Base-by-base conservation (phyloP, 1,284 basidiomycete genomes). In the Irpex sp. region DNA sequence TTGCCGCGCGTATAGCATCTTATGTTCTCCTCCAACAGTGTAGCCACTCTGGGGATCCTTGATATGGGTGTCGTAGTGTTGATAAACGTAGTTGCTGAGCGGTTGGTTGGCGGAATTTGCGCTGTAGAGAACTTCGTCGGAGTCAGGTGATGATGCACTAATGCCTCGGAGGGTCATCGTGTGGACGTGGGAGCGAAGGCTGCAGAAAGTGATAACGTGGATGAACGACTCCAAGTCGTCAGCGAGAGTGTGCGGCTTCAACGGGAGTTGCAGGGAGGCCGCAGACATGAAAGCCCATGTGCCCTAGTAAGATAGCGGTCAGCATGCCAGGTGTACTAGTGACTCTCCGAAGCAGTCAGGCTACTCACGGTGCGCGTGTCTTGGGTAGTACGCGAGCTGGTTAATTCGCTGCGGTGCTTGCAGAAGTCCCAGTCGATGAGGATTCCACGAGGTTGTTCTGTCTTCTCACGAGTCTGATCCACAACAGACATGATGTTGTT, bases 221-320 rank as follows among this genome's bases (percentile, higher is more conserved):
- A 61, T 37, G 46, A 61, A 61, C 1, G 54, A 47, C 31, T 61
- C 60, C 4, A 61, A 15, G 35, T 61, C 60, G 43, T 61, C 60
- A 11, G 60, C 60, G 26, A 61, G 26, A 33, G 57, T 55, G 31
- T 51, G 46, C 6, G 60, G 60, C 55, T 61, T 61, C 15, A n/a
- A 9, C 8, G 60, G 60, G 43, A 26, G 47, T 11, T n/a, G 17
- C 15, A 61, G 53, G 13, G 50, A 19, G 5, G 31, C 19, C 1
- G 54, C 60, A 21, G 60, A 61, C 55, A 61, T 50, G 54, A 54
- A 61, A 15, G 55, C 54, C 60, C 60, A 57, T 5, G 60, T 61
- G 0, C 60, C 60, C 60, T 61, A 35, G 39, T 9, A 46, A 46
- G 4, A 46, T 17, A 17, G 19, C n/a, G 31, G 31, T 33, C 5